Percentiles rank a stretch among this genome's conserved stretches.
Conservation (phyloP, 1,139 yeast species). For the Protomyces inundatus region DNA sequence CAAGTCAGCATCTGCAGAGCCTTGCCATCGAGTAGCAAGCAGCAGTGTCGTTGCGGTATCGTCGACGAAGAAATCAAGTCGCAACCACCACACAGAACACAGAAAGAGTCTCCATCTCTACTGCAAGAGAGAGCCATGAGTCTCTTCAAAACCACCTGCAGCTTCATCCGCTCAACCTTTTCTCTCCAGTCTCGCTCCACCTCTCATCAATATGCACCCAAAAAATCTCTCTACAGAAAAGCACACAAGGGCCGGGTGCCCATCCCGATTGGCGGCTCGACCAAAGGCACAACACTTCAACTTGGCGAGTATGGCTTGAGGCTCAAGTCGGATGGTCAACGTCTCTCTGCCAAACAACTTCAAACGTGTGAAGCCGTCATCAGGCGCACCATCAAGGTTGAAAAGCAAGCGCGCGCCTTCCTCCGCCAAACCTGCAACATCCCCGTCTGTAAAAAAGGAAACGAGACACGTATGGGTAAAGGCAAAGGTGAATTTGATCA, state of each 20-base stretch:
- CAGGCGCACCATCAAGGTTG: conserved; percentile 60
- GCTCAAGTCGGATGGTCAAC: conserved; percentile 75
- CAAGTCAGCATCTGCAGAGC: too few species aligned
- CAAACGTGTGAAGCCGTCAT: conserved; percentile 86
- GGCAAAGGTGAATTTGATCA: conserved; percentile 98
- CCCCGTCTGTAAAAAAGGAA: conserved; percentile 94
- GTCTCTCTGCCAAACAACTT: conserved; percentile 84
- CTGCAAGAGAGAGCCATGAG: too few species aligned
- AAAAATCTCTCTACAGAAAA: conserved; percentile 66
- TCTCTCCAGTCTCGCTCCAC: conserved; percentile 12
- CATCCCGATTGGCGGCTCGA: conserved; percentile 91
- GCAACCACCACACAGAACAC: too few species aligned
- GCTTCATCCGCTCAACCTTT: conserved; percentile 16
- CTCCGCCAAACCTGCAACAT: conserved; percentile 78
- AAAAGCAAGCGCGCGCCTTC: conserved; percentile 56
- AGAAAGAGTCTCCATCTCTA: too few species aligned
- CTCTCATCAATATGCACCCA: conserved; percentile 45
- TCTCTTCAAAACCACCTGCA: conserved; percentile 7
- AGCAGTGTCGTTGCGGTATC: background rate
- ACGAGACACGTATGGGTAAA: conserved; percentile 99
- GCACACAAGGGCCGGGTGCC: conserved; percentile 93
- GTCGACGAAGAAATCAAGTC: too few species aligned
- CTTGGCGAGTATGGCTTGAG: conserved; percentile 86
- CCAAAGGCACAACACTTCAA: conserved; percentile 73
- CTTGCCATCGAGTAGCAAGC: too few species aligned